phyloP scores from a whole-genome alignment of 2,329 filamentous ascomycete species.

The Macroventuria anomochaeta region DNA sequence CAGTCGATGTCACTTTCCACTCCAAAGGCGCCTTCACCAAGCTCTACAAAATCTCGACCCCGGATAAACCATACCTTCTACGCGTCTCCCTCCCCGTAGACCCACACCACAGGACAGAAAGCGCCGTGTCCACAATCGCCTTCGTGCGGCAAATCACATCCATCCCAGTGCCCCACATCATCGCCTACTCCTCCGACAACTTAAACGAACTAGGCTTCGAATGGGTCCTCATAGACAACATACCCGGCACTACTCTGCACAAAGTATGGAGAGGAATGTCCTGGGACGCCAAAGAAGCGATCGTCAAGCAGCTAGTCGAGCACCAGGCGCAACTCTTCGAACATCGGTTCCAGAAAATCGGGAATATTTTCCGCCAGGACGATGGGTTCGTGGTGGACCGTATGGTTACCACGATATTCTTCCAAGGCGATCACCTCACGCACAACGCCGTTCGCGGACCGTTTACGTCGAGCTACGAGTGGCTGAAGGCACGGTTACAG shows the following conservation, averaged over 20 bases:
- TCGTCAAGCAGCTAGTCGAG: neutral
- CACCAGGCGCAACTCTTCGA: neutral
- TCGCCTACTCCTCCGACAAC: neutral
- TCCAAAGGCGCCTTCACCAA: conserved; percentile 22
- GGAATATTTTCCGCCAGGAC: neutral
- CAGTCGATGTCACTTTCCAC: conserved; percentile 8
- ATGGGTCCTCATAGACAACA: conserved; percentile 11
- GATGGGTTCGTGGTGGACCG: neutral
- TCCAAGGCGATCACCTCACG: neutral
- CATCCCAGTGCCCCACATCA: conserved; percentile 3
- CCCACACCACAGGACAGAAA: conserved; percentile 26
- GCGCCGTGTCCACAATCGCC: conserved; percentile 29
- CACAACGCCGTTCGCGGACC: neutral
- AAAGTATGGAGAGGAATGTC: conserved; percentile 11
- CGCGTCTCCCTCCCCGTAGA: conserved; percentile 29
- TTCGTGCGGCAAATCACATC: conserved; percentile 24
- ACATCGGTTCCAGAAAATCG: neutral
- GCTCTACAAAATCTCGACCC: conserved; percentile 12
- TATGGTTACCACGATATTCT: neutral
- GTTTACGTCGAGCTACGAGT: conserved; percentile 3
- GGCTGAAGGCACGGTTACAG: conserved; percentile 7
- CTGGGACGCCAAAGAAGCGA: conserved; percentile 4
- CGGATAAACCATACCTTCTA: conserved; percentile 31
- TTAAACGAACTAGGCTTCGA: conserved; percentile 14
- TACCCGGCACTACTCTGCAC: conserved; percentile 1